Percentiles rank a stretch among this genome's conserved stretches.
phyloP scores from a whole-genome alignment of 2,329 filamentous ascomycete genomes.

The Diaporthe humulicola region DNA sequence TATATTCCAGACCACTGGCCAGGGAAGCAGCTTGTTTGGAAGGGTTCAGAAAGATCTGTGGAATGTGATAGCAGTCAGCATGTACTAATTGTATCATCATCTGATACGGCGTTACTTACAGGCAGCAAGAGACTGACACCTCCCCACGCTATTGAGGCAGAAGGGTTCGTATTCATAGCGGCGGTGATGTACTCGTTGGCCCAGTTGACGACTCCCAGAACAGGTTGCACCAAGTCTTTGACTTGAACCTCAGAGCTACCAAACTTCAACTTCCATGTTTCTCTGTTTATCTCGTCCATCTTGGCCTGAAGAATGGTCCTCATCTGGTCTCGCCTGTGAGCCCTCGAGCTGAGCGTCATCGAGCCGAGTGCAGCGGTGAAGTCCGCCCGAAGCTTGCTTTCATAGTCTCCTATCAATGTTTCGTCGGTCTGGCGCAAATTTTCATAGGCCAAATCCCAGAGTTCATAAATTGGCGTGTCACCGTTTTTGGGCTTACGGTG shows the following conservation, averaged over 20 bases:
- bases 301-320: background rate
- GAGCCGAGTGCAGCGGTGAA: background rate
- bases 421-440: background rate
- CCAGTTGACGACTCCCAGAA: constrained; percentile 38
- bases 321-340: background rate
- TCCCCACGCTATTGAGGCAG: constrained; percentile 41
- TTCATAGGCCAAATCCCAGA: background rate
- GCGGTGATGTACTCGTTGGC: constrained; percentile 40
- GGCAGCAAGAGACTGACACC: constrained; percentile 38
- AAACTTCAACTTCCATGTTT: constrained; percentile 38
- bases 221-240: constrained; percentile 38
- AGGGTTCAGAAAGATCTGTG: constrained; percentile 37
- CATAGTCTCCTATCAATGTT: background rate
- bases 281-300: constrained; percentile 17
- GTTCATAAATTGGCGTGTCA: background rate
- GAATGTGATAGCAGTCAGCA: background rate
- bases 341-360: background rate
- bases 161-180: constrained; percentile 37
- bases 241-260: constrained; percentile 35
- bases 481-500: background rate
- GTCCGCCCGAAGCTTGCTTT: background rate
- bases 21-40: constrained; percentile 39
- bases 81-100: no score
- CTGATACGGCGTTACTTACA: background rate
- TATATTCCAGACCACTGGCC: constrained; percentile 30